Evolutionary conservation across 306 rosid species (phyloP).

Genomic region (Canavalia ensiformis): DNA sequence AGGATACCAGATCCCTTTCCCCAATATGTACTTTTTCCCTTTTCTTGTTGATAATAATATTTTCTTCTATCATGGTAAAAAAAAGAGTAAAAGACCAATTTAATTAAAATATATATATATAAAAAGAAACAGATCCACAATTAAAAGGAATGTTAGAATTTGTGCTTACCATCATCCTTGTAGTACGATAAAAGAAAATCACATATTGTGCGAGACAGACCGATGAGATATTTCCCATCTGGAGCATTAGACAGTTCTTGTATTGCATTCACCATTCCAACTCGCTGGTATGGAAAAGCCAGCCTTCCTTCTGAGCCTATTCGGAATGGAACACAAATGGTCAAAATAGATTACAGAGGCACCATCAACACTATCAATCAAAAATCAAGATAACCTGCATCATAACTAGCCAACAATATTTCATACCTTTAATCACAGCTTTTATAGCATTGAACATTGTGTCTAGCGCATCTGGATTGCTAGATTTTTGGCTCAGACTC

Average conservation of each 20-base stretch:
- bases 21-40: not conserved
- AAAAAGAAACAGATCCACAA: not conserved
- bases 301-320: conserved; percentile 97
- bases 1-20: not conserved
- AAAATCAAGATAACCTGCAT: conserved; percentile 38
- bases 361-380: conserved; percentile 25
- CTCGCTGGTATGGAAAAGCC: conserved; percentile 92
- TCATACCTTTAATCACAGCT: conserved; percentile 85
- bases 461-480: conserved; percentile 87
- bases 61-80: conserved; percentile 5
- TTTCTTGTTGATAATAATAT: not conserved
- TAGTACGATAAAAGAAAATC: conserved; percentile 80
- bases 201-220: conserved; percentile 68
- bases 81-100: not conserved
- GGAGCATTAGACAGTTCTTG: conserved; percentile 84
- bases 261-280: conserved; percentile 84
- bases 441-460: conserved; percentile 82
- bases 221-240: conserved; percentile 75
- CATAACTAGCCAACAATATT: conserved; percentile 19
- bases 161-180: conserved; percentile 80
- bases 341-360: conserved; percentile 45
- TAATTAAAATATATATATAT: not conserved
- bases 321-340: conserved; percentile 43
- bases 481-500: conserved; percentile 83
- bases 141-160: conserved; percentile 11